A percentile compares a stretch with the other conserved stretches of the same genome.
Evolutionary conservation across 176 grass and related monocot genomes (phyloP).

Genomic region (Triticum timopheevii): DNA sequence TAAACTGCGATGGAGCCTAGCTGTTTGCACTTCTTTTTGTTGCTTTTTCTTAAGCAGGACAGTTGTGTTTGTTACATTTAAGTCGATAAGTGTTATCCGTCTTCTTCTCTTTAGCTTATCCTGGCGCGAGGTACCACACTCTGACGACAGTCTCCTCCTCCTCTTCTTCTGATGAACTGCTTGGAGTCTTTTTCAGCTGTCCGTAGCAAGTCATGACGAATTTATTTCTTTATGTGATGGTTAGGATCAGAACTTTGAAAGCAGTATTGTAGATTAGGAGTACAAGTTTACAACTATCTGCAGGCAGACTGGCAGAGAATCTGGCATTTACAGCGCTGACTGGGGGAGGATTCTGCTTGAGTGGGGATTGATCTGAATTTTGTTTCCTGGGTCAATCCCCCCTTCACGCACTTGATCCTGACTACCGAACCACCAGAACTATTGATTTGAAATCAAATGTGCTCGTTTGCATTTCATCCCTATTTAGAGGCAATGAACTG

Average conservation of each 20-base stretch:
- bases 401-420: not conserved
- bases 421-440: not conserved
- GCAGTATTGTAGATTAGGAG: too few species aligned
- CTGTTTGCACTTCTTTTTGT: not conserved
- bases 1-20: not conserved
- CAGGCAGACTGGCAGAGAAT: not conserved
- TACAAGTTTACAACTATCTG: not conserved
- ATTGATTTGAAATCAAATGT: not conserved
- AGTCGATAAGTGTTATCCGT: not conserved
- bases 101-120: not conserved
- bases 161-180: too few species aligned
- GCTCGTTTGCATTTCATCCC: not conserved
- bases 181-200: too few species aligned
- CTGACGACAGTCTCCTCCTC: too few species aligned
- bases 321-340: not conserved
- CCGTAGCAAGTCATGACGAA: too few species aligned
- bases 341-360: not conserved
- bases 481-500: not conserved
- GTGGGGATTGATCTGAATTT: not conserved
- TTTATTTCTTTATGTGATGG: too few species aligned
- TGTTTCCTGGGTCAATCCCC: too few species aligned
- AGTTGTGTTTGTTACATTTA: not conserved
- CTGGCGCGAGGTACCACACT: too few species aligned
- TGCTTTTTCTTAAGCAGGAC: not conserved
- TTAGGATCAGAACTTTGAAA: too few species aligned